Conservation (phyloP, 345 rosid species). For the Aethionema arabicum region DNA sequence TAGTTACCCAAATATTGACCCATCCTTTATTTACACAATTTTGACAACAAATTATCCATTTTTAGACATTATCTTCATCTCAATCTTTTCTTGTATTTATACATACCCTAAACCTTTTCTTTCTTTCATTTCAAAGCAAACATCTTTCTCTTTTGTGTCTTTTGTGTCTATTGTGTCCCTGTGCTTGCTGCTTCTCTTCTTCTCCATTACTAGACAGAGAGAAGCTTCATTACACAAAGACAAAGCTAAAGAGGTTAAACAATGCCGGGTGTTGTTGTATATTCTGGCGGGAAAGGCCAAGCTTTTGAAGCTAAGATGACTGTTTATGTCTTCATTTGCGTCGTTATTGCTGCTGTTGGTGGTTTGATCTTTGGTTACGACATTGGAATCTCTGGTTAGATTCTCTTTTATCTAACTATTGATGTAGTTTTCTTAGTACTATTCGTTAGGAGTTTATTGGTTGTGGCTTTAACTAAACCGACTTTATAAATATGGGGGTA, state of each 20-base stretch:
- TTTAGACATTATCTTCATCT: slow-evolving; percentile 26
- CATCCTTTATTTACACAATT: slow-evolving; percentile 8
- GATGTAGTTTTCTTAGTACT: no score
- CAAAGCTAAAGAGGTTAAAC: slow-evolving; percentile 6
- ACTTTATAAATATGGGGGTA: no score
- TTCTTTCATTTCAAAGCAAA: slow-evolving; percentile 2
- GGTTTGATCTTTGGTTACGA: slow-evolving; percentile 58
- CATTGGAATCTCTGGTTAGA: slow-evolving; percentile 45
- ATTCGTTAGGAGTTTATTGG: no score
- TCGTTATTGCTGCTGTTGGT: slow-evolving; percentile 45
- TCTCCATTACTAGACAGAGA: slow-evolving; percentile 15
- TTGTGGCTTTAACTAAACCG: no score
- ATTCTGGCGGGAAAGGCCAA: slow-evolving; percentile 24
- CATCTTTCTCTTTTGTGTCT: slow-evolving; percentile 1
- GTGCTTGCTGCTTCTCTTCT: slow-evolving; percentile 19
- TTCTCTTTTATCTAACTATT: neutral
- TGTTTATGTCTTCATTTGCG: slow-evolving; percentile 36
- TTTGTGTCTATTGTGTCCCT: neutral
- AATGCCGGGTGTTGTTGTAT: slow-evolving; percentile 35
- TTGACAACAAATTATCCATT: slow-evolving; percentile 12
- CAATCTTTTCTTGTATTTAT: slow-evolving; percentile 12
- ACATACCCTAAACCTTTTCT: neutral
- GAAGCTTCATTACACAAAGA: neutral
- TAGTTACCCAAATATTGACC: neutral
- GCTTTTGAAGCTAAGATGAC: slow-evolving; percentile 41